These are phyloP conservation scores for Cladosporium cucumerinum DNA, from an alignment of 2,329 filamentous ascomycete genomes.

Conservation along the genomic window DNA sequence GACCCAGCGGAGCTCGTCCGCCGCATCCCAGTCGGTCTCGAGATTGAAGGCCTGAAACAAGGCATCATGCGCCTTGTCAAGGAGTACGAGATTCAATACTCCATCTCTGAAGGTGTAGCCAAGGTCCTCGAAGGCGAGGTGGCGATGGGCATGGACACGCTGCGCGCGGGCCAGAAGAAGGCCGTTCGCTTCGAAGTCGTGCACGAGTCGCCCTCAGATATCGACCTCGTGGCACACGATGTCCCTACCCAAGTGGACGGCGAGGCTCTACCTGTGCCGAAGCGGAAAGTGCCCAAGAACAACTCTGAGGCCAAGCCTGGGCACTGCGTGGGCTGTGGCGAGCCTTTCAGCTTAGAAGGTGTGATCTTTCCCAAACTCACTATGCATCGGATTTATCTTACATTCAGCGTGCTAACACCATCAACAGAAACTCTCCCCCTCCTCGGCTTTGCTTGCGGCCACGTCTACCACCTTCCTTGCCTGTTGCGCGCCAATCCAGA, in stretches of 20 bases:
- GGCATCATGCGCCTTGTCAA: slow-evolving; percentile 87
- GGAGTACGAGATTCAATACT: slow-evolving; percentile 92
- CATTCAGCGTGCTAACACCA: not conserved
- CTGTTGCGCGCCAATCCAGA: slow-evolving; percentile 51
- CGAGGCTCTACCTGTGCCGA: slow-evolving; percentile 24
- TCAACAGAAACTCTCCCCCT: slow-evolving; percentile 63
- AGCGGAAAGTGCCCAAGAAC: slow-evolving; percentile 24
- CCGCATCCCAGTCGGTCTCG: slow-evolving; percentile 86
- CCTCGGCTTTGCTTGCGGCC: slow-evolving; percentile 76
- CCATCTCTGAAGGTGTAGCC: slow-evolving; percentile 86
- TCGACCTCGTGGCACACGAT: slow-evolving; percentile 34
- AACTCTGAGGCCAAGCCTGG: slow-evolving; percentile 32
- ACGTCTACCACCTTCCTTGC: slow-evolving; percentile 75
- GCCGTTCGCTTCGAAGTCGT: slow-evolving; percentile 86
- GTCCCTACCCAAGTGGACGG: slow-evolving; percentile 28
- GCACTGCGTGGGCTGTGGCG: slow-evolving; percentile 39
- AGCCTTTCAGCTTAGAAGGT: slow-evolving; percentile 39
- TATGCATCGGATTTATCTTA: not conserved
- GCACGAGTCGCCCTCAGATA: slow-evolving; percentile 28
- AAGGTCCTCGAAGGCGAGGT: slow-evolving; percentile 85
- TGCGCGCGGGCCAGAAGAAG: slow-evolving; percentile 74
- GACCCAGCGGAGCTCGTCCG: slow-evolving; percentile 87
- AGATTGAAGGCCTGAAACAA: slow-evolving; percentile 85
- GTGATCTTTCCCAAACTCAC: slow-evolving; percentile 18
- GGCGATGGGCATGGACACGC: slow-evolving; percentile 71